A percentile compares a stretch with the other conserved stretches of the same genome.
These are phyloP conservation scores for Trametes hirsuta DNA, from an alignment of 1,284 basidiomycete genomes.

Conservation along the genomic window DNA sequence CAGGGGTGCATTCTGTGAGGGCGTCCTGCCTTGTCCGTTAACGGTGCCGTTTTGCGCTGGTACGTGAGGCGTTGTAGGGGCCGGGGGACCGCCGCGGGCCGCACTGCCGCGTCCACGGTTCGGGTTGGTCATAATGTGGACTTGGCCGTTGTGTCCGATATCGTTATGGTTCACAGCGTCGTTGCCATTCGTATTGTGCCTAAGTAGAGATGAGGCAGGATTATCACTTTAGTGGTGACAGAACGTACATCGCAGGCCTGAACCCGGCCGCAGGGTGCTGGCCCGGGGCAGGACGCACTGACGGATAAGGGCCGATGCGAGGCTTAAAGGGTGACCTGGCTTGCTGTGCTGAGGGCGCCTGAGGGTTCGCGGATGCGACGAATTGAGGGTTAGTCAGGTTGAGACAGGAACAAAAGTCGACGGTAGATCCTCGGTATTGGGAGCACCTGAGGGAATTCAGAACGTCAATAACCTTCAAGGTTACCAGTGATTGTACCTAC, in stretches of 20 bases:
- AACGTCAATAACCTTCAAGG: neutral
- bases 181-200: conserved; percentile 20
- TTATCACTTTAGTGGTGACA: conserved; percentile 5
- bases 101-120: conserved; percentile 54
- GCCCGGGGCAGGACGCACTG: conserved; percentile 54
- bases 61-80: neutral
- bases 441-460: conserved; percentile 65
- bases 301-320: conserved; percentile 67
- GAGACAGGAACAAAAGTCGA: conserved; percentile 83
- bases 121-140: conserved; percentile 71
- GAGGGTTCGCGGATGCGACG: conserved; percentile 68
- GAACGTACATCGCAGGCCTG: conserved; percentile 48
- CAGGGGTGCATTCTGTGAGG: neutral
- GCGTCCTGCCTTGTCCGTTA: conserved; percentile 15
- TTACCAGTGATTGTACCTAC: conserved; percentile 42
- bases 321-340: conserved; percentile 61
- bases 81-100: conserved; percentile 21
- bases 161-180: conserved; percentile 7
- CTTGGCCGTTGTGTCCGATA: conserved; percentile 28
- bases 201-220: conserved; percentile 1
- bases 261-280: conserved; percentile 62
- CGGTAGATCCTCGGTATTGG: conserved; percentile 84
- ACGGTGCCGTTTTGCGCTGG: conserved; percentile 11
- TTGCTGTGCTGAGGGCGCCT: conserved; percentile 45
- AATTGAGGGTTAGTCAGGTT: conserved; percentile 87